Base-by-base conservation (phyloP, 805 yeast species). In the Kluyveromyces aestuarii region DNA sequence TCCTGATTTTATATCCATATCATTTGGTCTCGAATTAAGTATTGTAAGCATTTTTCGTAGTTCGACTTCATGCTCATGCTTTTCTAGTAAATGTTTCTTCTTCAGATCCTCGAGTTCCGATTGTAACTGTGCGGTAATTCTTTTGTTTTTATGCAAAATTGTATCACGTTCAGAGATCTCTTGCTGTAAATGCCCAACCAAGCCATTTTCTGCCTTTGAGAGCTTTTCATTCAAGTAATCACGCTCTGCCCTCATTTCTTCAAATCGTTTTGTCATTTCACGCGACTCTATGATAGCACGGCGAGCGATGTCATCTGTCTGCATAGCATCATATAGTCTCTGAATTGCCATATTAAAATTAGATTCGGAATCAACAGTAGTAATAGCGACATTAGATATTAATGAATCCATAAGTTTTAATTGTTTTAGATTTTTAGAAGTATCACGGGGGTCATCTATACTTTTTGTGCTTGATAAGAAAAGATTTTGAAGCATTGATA, bases 241-340 rank as follows among this genome's bases (percentile, higher is more conserved):
- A 46, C 85, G 73, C 58, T 82, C 88, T 2, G 69, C 70, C 42
- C 57, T 55, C 18, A 57, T 47, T 50, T 66, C 69, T 44, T 80
- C 83, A 2, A 82, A 76, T 39, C 69, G 71, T 49, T 71, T 71
- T 6, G 74, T 70, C 39, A 81, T 74, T 14, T 76, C 80, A 51
- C 79, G 75, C 9, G 81, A 77, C 49, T 84, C 90, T 16, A 61
- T 18, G 4, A 71, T 76, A 50, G 96, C 95, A 47, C 84, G 75
- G 47, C 85, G 73, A 13, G 96, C 96, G 63, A 84, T 85, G 50
- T 88, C 96, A 64, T 93, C 98, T 0, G 96, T 87, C 56, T 82
- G 82, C 67, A 90, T 75, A 9, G 91, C 76, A 40, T 88, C 82
- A 51, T 79, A 75, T 40, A 93, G 72, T 48, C 83, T 72, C 59